Base-by-base conservation (phyloP, 73 alveolate species). In the Durusdinium trenchii region DNA sequence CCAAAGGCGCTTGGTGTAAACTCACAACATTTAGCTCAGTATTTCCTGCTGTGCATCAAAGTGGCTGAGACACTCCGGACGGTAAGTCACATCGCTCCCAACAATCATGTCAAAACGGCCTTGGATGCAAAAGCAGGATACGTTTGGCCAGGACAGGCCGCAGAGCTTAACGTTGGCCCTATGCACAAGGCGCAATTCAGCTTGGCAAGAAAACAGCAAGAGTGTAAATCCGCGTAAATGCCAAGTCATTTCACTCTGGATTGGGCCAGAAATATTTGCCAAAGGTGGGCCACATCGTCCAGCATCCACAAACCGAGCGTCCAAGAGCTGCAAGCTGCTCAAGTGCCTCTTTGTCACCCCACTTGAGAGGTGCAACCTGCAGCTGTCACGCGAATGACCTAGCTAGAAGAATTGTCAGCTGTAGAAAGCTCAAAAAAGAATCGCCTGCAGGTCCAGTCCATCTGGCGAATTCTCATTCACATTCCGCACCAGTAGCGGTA, bases 301-400 rank as follows among this genome's bases (percentile, higher is more conserved):
- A n/a, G n/a, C 50, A 69, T 45, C 18, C 76, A 23, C 32, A 35
- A 7, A 23, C 78, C 38, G 47, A 32, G 50, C 50, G 12, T 16
- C 93, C 93, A 30, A 62, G n/a, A 67, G 71, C 85, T 40, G 48
- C 38, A 45, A 89, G 67, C 45, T 60, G 85, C 50, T 89, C 96
- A 60, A 89, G 32, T 9, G 81, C 85, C n/a, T 61, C 83, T 36
- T 75, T 50, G 76, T 89, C 96, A 9, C 96, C 96, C 96, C 96
- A 89, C 48, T 64, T 89, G 51, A 89, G 51, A 69, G 96, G 96
- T 10, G 96, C 96, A n/a, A 89, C 96, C 96, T 89, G 96, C 48
- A 4, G n/a, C 28, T 6, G 16, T 62, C 36, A 62, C 16, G 32
- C 76, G 43, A 9, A 62, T 20, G 40, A 9, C 76, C 36, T 40